Base-by-base conservation (phyloP, 2,329 filamentous ascomycete genomes). In the Trichoderma sp. region DNA sequence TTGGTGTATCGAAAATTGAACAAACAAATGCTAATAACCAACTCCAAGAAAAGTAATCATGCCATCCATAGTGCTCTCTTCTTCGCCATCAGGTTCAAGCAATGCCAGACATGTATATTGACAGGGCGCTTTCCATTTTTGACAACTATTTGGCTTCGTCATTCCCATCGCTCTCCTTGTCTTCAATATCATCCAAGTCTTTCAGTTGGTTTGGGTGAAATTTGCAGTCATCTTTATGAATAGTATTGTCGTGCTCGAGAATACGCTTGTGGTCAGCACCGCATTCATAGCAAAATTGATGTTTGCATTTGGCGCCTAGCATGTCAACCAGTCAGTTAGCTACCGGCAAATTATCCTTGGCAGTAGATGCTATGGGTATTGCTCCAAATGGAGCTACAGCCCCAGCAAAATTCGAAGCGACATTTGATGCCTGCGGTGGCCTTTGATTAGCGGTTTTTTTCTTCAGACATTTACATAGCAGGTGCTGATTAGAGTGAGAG, bases 221-320 rank as follows among this genome's bases (percentile, higher is more conserved):
- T n/a, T 63, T 74, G 62, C 79, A 81, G 8, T 60, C 70, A 19
- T 66, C 52, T 58, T 72, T 60, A 70, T 82, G 80, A 5, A 72
- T 68, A 31, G 73, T 77, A 47, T 81, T 80, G 58, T 81, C 79
- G 24, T 72, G 70, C 35, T 70, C 68, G 43, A 81, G 21, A 35
- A 81, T 80, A 37, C 73, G 68, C 35, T 62, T 71, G 59, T 81
- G 75, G 33, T 76, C 74, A 5, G 76, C 79, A n/a, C 79, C 75
- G 55, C 80, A 81, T 40, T 80, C 77, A 69, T 76, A 81, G 72
- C 78, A 80, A 68, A 79, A 78, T 53, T 76, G 71, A 53, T 76
- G 71, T 13, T 71, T 72, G 68, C 78, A 80, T 40, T 67, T 73
- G 13, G 70, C 70, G 69, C 78, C 77, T 80, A 43, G 43, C 5